Conservation (phyloP, 495 filamentous ascomycete genomes). For the Tuber umbilicatum region DNA sequence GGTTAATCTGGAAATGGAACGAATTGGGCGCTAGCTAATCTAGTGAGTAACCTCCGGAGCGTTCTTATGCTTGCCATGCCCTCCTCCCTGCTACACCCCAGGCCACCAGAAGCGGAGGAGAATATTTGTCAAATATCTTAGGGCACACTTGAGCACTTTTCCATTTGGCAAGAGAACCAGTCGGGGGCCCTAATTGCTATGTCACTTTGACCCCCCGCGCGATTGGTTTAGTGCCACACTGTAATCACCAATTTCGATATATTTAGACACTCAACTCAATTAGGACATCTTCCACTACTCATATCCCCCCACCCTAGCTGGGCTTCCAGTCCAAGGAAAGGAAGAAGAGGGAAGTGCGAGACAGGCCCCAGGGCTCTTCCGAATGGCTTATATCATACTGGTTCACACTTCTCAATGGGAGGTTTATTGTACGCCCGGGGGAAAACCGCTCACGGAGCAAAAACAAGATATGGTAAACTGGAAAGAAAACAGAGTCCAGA, state of each 20-base stretch:
- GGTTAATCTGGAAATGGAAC: not conserved
- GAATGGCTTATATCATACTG: conserved; percentile 8
- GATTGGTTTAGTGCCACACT: not conserved
- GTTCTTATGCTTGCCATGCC: not conserved
- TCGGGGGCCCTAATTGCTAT: conserved; percentile 21
- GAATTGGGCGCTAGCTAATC: not conserved
- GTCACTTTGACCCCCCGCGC: conserved; percentile 30
- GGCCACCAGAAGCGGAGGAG: not conserved
- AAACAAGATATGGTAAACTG: not conserved
- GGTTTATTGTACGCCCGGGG: conserved; percentile 9
- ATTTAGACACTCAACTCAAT: not conserved
- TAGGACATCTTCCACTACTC: conserved; percentile 9
- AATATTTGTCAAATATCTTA: not conserved
- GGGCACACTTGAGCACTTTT: not conserved
- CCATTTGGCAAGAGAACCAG: not conserved
- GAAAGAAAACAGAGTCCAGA: conserved; percentile 26
- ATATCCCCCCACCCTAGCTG: not conserved
- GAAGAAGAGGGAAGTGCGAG: conserved; percentile 8
- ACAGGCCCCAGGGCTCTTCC: conserved; percentile 15
- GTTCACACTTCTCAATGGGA: conserved; percentile 8
- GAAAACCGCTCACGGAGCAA: conserved; percentile 12
- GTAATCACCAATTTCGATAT: not conserved
- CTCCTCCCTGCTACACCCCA: not conserved
- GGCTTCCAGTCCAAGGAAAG: not conserved
- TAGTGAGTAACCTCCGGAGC: not conserved